Evolutionary conservation across 2,329 filamentous ascomycete species (phyloP).

Genomic region (Mariannaea elegans): DNA sequence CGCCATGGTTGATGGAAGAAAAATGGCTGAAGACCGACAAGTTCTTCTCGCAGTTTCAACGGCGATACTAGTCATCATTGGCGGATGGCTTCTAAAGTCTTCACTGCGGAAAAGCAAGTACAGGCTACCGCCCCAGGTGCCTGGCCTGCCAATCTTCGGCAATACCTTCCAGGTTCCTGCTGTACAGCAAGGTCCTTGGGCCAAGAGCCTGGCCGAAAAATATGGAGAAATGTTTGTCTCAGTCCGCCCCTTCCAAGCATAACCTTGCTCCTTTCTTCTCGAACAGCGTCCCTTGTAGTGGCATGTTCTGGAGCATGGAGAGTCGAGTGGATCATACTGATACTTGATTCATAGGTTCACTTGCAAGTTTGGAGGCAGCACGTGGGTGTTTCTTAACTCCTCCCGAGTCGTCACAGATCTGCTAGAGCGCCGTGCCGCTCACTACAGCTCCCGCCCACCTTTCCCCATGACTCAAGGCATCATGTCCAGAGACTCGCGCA

Average conservation of each 20-base stretch:
- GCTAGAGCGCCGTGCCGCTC: not conserved
- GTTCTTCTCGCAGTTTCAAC: too few species aligned
- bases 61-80: too few species aligned
- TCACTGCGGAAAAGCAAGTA: conserved; percentile 1
- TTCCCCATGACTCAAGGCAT: conserved; percentile 5
- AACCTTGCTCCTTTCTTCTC: too few species aligned
- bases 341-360: conserved; percentile 2
- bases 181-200: not conserved
- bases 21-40: too few species aligned
- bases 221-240: conserved; percentile 3
- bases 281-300: too few species aligned
- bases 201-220: not conserved
- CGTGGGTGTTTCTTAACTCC: conserved; percentile 9
- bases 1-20: too few species aligned
- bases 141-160: not conserved
- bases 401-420: conserved; percentile 4
- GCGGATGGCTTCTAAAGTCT: too few species aligned
- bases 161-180: not conserved
- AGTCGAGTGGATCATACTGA: too few species aligned
- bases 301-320: too few species aligned
- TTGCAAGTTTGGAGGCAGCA: not conserved
- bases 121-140: not conserved
- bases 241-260: too few species aligned
- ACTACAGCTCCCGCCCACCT: conserved; percentile 1
- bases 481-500: not conserved